Conservation (phyloP, 2,329 filamentous ascomycete species). For the Aspergillus phoenicis region DNA sequence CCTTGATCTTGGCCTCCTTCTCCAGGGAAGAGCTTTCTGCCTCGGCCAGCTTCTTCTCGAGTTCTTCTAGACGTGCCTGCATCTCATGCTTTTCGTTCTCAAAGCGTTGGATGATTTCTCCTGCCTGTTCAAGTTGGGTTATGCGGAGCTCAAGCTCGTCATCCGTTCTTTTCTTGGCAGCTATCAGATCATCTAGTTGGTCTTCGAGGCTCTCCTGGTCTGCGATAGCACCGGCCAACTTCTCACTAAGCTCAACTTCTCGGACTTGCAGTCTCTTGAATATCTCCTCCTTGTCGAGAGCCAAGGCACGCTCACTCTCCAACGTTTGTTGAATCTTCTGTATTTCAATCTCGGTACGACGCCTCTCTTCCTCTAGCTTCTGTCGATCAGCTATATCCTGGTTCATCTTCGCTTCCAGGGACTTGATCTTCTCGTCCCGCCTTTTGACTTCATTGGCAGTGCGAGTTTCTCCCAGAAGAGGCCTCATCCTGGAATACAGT, state of each 20-base stretch:
- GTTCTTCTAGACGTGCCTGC: conserved; percentile 64
- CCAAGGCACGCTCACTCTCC: conserved; percentile 92
- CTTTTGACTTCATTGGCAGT: conserved; percentile 94
- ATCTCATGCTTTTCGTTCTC: conserved; percentile 84
- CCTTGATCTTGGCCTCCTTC: conserved; percentile 73
- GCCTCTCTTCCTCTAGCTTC: conserved; percentile 85
- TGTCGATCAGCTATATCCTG: conserved; percentile 73
- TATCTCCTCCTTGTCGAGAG: conserved; percentile 97
- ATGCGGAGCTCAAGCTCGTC: conserved; percentile 78
- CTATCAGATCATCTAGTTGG: conserved; percentile 84
- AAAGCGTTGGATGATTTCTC: conserved; percentile 78
- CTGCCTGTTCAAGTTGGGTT: conserved; percentile 86
- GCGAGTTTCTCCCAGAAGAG: conserved; percentile 85
- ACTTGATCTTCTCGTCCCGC: conserved; percentile 87
- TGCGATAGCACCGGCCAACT: conserved; percentile 85
- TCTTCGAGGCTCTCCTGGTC: conserved; percentile 95
- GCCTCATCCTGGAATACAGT: conserved; percentile 91
- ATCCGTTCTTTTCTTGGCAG: conserved; percentile 85
- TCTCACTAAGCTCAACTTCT: conserved; percentile 90
- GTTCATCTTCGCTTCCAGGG: conserved; percentile 81
- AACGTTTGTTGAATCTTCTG: conserved; percentile 89
- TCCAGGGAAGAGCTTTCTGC: conserved; percentile 71
- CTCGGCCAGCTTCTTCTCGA: conserved; percentile 72
- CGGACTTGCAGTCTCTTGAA: conserved; percentile 92
- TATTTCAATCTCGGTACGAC: conserved; percentile 83